Evolutionary conservation across 305 asterid genomes (phyloP).

Genomic region (Solanum hybrid): DNA sequence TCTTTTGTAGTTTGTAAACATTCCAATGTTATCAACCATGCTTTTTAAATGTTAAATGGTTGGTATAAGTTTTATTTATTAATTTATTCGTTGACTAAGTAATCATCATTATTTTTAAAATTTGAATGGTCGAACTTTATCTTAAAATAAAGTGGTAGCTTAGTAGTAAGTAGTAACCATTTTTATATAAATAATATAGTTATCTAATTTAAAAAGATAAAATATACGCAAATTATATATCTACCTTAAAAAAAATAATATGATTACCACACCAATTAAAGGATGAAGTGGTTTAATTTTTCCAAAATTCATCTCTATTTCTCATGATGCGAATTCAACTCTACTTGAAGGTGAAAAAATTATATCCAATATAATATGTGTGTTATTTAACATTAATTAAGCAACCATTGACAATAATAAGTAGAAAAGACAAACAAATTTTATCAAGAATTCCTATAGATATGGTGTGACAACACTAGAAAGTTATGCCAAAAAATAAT

Average conservation of each 20-base stretch:
- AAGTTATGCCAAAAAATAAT: too few species aligned
- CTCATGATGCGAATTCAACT: too few species aligned
- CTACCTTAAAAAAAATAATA: too few species aligned
- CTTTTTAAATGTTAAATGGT: background rate
- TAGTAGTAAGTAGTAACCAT: too few species aligned
- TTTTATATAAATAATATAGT: too few species aligned
- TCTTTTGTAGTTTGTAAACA: background rate
- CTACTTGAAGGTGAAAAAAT: background rate
- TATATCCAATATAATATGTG: background rate
- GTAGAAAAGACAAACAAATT: background rate
- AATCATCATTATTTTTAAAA: background rate
- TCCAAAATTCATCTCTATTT: background rate
- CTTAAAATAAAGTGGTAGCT: too few species aligned
- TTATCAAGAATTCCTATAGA: too few species aligned
- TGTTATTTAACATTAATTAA: background rate
- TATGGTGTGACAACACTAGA: too few species aligned
- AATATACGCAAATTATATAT: too few species aligned
- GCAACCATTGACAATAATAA: background rate
- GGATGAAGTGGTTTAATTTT: background rate
- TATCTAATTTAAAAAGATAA: background rate
- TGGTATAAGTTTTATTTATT: background rate
- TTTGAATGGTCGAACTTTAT: background rate
- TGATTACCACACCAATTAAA: background rate
- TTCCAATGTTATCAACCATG: background rate
- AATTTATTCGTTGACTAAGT: background rate